Percentiles rank a stretch among this genome's conserved stretches.
These are phyloP conservation scores for Phytophthora melonis DNA, from an alignment of 352 stramenopile species.

Conservation along the genomic window DNA sequence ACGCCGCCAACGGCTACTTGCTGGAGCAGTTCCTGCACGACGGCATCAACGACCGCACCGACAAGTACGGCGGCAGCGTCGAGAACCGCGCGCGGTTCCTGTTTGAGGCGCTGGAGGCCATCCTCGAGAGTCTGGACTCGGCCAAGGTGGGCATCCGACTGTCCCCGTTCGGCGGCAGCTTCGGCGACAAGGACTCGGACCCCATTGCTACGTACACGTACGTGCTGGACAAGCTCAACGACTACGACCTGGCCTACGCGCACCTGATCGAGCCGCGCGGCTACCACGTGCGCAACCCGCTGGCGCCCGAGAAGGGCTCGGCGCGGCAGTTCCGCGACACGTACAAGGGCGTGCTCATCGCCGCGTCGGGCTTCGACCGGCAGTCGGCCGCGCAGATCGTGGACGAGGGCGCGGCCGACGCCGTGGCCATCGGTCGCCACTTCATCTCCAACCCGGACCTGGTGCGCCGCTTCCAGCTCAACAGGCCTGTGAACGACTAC, in stretches of 20 bases:
- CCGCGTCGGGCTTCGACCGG: constrained; percentile 63
- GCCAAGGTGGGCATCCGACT: constrained; percentile 36
- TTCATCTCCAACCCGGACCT: constrained; percentile 87
- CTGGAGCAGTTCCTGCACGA: constrained; percentile 91
- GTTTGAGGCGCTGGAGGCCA: constrained; percentile 68
- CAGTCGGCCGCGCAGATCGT: constrained; percentile 60
- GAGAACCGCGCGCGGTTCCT: constrained; percentile 85
- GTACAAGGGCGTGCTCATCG: constrained; percentile 73
- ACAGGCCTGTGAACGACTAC: constrained; percentile 53
- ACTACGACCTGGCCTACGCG: constrained; percentile 66
- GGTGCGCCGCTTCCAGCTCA: constrained; percentile 58
- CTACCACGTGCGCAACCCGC: constrained; percentile 49
- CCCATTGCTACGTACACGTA: constrained; percentile 43
- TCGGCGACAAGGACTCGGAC: constrained; percentile 42
- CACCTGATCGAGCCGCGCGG: constrained; percentile 68
- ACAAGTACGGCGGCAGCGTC: constrained; percentile 82
- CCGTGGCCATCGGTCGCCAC: constrained; percentile 70
- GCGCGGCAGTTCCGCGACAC: constrained; percentile 57
- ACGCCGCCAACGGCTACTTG: constrained; percentile 92
- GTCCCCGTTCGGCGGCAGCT: constrained; percentile 39
- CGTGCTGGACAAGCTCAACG: constrained; percentile 38
- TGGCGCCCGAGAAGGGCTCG: constrained; percentile 52
- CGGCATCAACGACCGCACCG: constrained; percentile 74
- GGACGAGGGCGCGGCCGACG: constrained; percentile 58
- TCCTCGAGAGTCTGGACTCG: constrained; percentile 25